phyloP scores from a whole-genome alignment of 2,329 filamentous ascomycete species.

The Ilyonectria sp. region DNA sequence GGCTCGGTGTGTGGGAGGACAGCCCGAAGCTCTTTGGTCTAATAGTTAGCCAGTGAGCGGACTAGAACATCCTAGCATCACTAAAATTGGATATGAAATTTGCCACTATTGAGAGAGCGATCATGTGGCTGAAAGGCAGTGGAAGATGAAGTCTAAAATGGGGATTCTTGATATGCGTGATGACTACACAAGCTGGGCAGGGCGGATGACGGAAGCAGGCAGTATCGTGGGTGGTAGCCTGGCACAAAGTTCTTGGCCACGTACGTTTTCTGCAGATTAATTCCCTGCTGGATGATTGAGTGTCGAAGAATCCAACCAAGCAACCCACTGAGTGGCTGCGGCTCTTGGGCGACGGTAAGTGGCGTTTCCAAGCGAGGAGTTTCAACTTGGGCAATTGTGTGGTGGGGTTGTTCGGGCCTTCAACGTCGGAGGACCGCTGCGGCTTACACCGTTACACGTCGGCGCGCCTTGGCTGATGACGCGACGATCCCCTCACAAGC shows the following conservation, averaged over 20 bases:
- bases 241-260: neutral
- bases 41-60: neutral
- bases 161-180: slow-evolving; percentile 9
- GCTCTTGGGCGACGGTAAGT: slow-evolving; percentile 13
- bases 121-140: slow-evolving; percentile 9
- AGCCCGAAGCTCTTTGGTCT: neutral
- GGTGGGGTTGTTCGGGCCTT: slow-evolving; percentile 15
- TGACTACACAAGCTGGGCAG: slow-evolving; percentile 1
- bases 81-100: slow-evolving; percentile 21
- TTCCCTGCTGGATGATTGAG: slow-evolving; percentile 9
- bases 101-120: slow-evolving; percentile 3
- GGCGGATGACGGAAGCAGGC: slow-evolving; percentile 2
- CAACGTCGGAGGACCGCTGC: neutral
- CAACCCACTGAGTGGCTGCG: slow-evolving; percentile 11
- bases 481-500: slow-evolving; percentile 10
- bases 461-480: slow-evolving; percentile 24
- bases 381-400: slow-evolving; percentile 13
- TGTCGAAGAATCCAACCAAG: slow-evolving; percentile 1
- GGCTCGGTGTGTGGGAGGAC: neutral
- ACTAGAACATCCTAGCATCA: neutral
- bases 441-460: slow-evolving; percentile 23
- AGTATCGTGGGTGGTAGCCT: neutral
- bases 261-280: neutral
- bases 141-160: neutral
- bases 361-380: slow-evolving; percentile 13